Conservation (phyloP, 2,329 filamentous ascomycete species). For the Arthrobotrys entomopaga region DNA sequence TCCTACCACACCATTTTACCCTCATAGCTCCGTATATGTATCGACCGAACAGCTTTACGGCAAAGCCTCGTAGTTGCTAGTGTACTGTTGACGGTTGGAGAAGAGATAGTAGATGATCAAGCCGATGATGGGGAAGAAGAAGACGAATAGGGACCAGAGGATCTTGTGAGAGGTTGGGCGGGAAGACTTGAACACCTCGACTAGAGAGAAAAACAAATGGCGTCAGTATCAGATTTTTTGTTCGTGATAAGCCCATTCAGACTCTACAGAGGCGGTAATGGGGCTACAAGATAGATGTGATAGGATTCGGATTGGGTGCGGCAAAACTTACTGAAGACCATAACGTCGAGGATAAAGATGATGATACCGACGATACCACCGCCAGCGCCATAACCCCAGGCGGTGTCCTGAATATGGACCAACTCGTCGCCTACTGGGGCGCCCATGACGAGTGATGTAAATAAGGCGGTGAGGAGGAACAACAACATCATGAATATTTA, state of each 20-base stretch:
- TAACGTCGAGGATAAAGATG: slow-evolving; percentile 71
- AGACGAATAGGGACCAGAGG: slow-evolving; percentile 72
- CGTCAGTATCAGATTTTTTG: slow-evolving; percentile 4
- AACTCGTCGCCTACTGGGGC: slow-evolving; percentile 64
- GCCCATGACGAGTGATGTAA: slow-evolving; percentile 66
- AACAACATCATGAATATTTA: slow-evolving; percentile 60
- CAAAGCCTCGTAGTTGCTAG: slow-evolving; percentile 47
- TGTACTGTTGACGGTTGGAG: slow-evolving; percentile 64
- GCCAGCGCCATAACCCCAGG: slow-evolving; percentile 71
- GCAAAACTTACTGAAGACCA: slow-evolving; percentile 69
- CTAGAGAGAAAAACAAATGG: slow-evolving; percentile 61
- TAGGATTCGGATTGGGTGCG: not conserved
- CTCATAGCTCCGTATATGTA: too few species aligned
- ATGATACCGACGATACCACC: slow-evolving; percentile 72
- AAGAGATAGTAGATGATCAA: slow-evolving; percentile 73
- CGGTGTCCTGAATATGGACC: slow-evolving; percentile 62
- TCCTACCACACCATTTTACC: too few species aligned
- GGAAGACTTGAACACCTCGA: slow-evolving; percentile 73
- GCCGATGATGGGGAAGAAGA: slow-evolving; percentile 72
- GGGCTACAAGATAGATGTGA: too few species aligned
- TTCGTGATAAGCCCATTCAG: too few species aligned
- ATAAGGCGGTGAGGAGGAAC: slow-evolving; percentile 68
- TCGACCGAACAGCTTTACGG: slow-evolving; percentile 7
- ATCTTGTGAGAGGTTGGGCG: slow-evolving; percentile 70
- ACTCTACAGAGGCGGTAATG: too few species aligned